Evolutionary conservation across 345 rosid genomes (phyloP).

Genomic region (Bruguiera sexangula): DNA sequence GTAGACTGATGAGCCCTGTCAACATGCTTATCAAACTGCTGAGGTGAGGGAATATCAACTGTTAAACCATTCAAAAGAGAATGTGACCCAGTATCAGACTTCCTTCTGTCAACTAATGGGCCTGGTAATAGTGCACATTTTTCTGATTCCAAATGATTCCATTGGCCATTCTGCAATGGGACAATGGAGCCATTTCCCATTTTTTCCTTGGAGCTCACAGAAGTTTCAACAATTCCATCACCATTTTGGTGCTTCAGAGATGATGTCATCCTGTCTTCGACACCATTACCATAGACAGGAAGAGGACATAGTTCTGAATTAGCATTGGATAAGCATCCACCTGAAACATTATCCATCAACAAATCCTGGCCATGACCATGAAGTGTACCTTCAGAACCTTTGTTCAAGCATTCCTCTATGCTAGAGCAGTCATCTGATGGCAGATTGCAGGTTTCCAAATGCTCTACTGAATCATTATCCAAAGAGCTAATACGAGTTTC

Average conservation of each 20-base stretch:
- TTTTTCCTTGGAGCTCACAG: conserved; percentile 33
- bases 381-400: conserved; percentile 25
- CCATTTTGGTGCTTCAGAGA: conserved; percentile 19
- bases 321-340: conserved; percentile 17
- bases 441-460: conserved; percentile 33
- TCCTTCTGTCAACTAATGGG: conserved; percentile 33
- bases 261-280: conserved; percentile 16
- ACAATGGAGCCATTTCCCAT: conserved; percentile 22
- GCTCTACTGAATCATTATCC: conserved; percentile 39
- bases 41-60: conserved; percentile 55
- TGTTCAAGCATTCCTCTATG: conserved; percentile 25
- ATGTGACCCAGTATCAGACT: conserved; percentile 29
- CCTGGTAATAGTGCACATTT: conserved; percentile 12
- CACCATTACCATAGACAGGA: conserved; percentile 12
- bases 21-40: conserved; percentile 35
- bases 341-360: conserved; percentile 18
- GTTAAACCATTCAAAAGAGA: conserved; percentile 38
- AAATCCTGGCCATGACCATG: conserved; percentile 14
- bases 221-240: conserved; percentile 17
- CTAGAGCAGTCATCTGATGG: conserved; percentile 29
- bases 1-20: conserved; percentile 39
- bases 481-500: conserved; percentile 23
- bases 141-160: conserved; percentile 30
- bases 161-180: conserved; percentile 29
- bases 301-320: conserved; percentile 18